Evolutionary conservation across 371 early-diverging fungal species (phyloP), one percentile per base, ranked within the genome.

Genomic region (Rhizopus stolonifer): DNA sequence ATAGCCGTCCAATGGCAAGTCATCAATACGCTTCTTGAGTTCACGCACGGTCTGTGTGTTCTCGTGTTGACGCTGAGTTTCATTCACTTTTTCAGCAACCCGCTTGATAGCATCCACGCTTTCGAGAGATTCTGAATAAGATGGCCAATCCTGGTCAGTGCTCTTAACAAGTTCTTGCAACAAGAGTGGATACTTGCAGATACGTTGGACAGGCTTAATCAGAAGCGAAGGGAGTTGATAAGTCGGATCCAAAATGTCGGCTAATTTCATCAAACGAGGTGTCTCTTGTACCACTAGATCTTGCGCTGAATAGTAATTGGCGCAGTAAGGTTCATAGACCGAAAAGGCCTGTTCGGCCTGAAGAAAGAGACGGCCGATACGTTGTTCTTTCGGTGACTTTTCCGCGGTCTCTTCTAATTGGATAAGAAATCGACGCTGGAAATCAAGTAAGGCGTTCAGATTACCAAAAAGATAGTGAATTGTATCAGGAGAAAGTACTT

Each of bases 191-290:
- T 98, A 99, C 79, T 94, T 95, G 81, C 96, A 94, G 54, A 98
- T 89, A 53, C 99, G 87, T 73, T 99, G 98, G 1, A 98, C 87
- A 1, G 99, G 99, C 69, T 94, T 94, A 72, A 99, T 96, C 38
- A 99, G 80, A 67, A 91, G 80, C 14, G 94, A 92, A 17, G 89
- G 95, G 46, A 98, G 76, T 57, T 88, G 88, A 52, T 90, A 88
- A 25, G 72, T 81, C 8, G 95, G 93, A 50, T 96, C 94, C 46
- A 96, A 70, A 17, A 93, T 66, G 53, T 85, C 77, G 24, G 78
- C 71, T 45, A 90, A 66, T 55, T 73, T 74, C 58, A 76, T 78
- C 14, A 83, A 69, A 48, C 76, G 77, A 40, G 72, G 70, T 21
- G 69, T 62, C 46, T 81, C 82, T 54, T 76, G 74, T 25, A 77